Conservation (phyloP, 2,329 filamentous ascomycete species). For the Capronia epimyces region DNA sequence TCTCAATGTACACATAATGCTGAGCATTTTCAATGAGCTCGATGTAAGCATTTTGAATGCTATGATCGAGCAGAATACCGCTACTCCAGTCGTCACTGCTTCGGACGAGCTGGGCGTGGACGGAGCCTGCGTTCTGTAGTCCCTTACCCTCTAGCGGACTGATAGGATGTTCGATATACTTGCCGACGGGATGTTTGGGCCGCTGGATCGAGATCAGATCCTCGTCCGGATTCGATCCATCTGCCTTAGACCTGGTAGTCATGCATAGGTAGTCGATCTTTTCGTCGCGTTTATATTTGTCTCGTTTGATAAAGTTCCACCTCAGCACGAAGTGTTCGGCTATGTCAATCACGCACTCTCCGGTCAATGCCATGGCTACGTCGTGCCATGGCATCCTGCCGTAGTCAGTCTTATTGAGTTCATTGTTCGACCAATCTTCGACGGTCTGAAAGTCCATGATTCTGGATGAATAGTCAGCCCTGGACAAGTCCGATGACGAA, state of each 20-base stretch:
- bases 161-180: constrained; percentile 76
- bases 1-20: constrained; percentile 96
- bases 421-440: constrained; percentile 85
- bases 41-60: constrained; percentile 80
- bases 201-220: constrained; percentile 83
- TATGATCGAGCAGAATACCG: constrained; percentile 76
- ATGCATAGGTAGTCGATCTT: constrained; percentile 80
- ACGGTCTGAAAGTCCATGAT: constrained; percentile 94
- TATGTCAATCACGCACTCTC: constrained; percentile 86
- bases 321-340: constrained; percentile 90
- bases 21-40: constrained; percentile 81
- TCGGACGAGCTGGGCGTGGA: constrained; percentile 79
- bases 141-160: constrained; percentile 62
- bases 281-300: constrained; percentile 91
- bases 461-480: constrained; percentile 35
- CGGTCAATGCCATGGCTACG: constrained; percentile 84
- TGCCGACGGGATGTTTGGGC: constrained; percentile 81
- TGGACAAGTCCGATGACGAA: not conserved
- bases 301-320: constrained; percentile 95
- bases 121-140: constrained; percentile 61
- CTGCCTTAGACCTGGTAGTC: constrained; percentile 64
- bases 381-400: constrained; percentile 99
- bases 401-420: constrained; percentile 82
- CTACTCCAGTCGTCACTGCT: constrained; percentile 92
- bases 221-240: constrained; percentile 52